These are phyloP conservation scores for Salix arbutifolia DNA, from an alignment of 345 rosid genomes.

Conservation along the genomic window DNA sequence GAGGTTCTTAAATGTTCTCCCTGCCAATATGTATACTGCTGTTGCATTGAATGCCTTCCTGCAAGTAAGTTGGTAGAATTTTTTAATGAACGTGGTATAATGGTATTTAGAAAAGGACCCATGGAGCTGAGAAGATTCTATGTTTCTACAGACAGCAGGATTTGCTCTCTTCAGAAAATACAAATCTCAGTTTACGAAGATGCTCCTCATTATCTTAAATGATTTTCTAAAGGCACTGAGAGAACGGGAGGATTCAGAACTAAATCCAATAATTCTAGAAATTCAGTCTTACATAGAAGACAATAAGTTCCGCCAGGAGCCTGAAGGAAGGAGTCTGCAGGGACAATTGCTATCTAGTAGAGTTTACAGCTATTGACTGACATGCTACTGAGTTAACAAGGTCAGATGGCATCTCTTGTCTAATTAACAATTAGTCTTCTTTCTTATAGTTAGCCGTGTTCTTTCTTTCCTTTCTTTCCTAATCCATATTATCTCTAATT, in stretches of 20 bases:
- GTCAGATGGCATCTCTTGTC: too few species aligned
- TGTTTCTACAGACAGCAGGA: conserved; percentile 63
- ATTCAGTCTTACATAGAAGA: conserved; percentile 63
- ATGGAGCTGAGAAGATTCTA: not conserved
- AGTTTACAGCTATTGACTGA: not conserved
- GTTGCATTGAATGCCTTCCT: conserved; percentile 69
- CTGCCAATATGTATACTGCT: conserved; percentile 70
- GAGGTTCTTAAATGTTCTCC: conserved; percentile 54
- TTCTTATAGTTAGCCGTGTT: too few species aligned
- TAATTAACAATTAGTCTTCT: too few species aligned
- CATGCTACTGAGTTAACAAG: too few species aligned
- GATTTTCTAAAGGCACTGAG: conserved; percentile 53
- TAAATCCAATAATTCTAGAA: conserved; percentile 37
- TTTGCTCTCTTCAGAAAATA: conserved; percentile 57
- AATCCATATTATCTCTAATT: too few species aligned
- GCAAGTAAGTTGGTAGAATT: conserved; percentile 39
- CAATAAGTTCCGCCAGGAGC: conserved; percentile 51
- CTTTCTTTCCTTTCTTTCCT: too few species aligned
- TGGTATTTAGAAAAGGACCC: not conserved
- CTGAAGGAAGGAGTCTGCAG: conserved; percentile 58
- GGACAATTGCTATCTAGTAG: conserved; percentile 35
- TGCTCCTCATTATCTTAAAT: conserved; percentile 46
- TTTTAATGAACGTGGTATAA: not conserved
- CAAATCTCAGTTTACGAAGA: conserved; percentile 64
- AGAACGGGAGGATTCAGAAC: conserved; percentile 42